Evolutionary conservation across 805 yeast species (phyloP).

Genomic region (Metschnikowia hibisci): DNA sequence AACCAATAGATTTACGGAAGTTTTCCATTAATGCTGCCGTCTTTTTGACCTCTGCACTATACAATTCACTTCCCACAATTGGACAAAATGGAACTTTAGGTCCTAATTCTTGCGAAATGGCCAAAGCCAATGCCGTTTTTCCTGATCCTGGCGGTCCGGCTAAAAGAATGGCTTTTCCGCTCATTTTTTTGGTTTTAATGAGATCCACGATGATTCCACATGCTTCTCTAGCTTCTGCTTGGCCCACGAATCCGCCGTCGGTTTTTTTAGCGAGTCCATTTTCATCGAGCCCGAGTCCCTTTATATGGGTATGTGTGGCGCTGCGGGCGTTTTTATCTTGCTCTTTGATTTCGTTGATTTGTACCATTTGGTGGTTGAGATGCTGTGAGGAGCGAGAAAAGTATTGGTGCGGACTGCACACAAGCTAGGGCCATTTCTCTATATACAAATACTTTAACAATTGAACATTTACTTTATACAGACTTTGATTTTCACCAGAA

Average conservation of each 20-base stretch:
- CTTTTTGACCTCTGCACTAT: slow-evolving; percentile 94
- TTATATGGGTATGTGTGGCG: slow-evolving; percentile 96
- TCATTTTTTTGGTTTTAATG: slow-evolving; percentile 86
- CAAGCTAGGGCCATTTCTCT: not conserved
- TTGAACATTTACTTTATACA: too few relatives aligned
- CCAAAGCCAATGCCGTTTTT: slow-evolving; percentile 94
- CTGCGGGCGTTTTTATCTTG: slow-evolving; percentile 60
- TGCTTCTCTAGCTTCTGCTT: slow-evolving; percentile 75
- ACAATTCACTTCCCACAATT: slow-evolving; percentile 90
- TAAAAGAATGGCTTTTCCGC: slow-evolving; percentile 90
- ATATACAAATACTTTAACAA: too few relatives aligned
- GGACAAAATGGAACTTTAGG: slow-evolving; percentile 98
- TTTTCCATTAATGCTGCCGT: slow-evolving; percentile 96
- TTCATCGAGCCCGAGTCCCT: slow-evolving; percentile 91
- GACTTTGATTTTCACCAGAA: too few relatives aligned
- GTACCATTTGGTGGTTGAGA: slow-evolving; percentile 51
- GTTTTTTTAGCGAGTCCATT: slow-evolving; percentile 76
- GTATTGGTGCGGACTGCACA: not conserved
- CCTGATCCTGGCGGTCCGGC: slow-evolving; percentile 99
- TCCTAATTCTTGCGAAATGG: slow-evolving; percentile 93
- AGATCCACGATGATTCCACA: slow-evolving; percentile 93
- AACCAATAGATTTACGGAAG: slow-evolving; percentile 93
- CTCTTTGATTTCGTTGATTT: slow-evolving; percentile 72
- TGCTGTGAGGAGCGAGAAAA: not conserved
- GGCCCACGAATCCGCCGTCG: slow-evolving; percentile 89